Evolutionary conservation across 768 basidiomycete species (phyloP), one percentile per base, ranked within the genome.

Genomic region (Leccinum ochraceum): DNA sequence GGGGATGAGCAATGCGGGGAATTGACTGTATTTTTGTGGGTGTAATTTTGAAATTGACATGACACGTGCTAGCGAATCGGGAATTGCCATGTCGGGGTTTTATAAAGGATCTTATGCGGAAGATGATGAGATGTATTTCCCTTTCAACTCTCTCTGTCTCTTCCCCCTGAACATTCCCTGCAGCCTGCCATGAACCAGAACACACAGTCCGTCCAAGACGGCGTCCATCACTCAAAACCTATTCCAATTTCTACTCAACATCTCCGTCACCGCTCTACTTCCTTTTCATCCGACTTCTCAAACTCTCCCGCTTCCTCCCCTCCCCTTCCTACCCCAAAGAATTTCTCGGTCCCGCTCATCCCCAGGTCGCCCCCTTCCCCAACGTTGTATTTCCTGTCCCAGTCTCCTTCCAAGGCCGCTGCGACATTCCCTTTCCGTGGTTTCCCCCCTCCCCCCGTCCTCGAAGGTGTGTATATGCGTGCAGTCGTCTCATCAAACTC

Each of bases 371-470:
- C 88, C 6, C 81, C 79, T 5, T 90, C 90, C 4, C 90, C 90
- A 51, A 87, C 91, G 57, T 74, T 92, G 54, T 86, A 88, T 71
- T 87, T 89, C 73, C 71, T 90, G 46, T 72, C 72, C 54, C 85
- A 87, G 64, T 83, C 86, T 3, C 85, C 88, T 10, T 51, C 85
- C 14, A 86, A 84, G 66, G 66, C 78, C 0, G 74, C 77, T 14
- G 71, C 79, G 4, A 83, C 85, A 8, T 86, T 87, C 69, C 87
- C 88, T 22, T 87, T 87, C 78, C 83, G 83, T 4, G 71, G 72
- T 3, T 76, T 77, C 63, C 78, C 83, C 1, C 77, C 82, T 9
- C 69, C 81, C 7, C 81, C 85, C 22, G 80, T 88, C 16, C 78
- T 83, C 59, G 88, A 90, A 80, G 88, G 89, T 90, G 48, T 42